Evolutionary conservation across 192 early-diverging fungal species (phyloP).

Genomic region (Lunasporangiospora selenospora): DNA sequence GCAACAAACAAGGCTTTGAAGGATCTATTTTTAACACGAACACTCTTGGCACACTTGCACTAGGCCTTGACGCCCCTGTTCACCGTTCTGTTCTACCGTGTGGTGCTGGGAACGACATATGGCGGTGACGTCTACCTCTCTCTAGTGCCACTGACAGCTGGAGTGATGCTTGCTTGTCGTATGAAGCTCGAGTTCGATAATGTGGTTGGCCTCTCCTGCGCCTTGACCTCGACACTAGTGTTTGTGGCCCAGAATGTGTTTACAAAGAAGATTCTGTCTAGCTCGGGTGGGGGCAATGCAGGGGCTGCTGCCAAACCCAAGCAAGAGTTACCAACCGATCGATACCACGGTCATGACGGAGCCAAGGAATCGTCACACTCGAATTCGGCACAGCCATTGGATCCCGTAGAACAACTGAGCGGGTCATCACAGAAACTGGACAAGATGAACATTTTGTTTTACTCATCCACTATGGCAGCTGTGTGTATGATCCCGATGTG

Average conservation of each 20-base stretch:
- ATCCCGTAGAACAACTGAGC: conserved; percentile 13
- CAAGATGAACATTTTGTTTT: conserved; percentile 88
- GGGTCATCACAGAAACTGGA: conserved; percentile 67
- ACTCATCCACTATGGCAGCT: conserved; percentile 75
- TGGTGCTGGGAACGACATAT: conserved; percentile 74
- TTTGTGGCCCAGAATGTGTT: conserved; percentile 92
- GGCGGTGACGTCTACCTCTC: conserved; percentile 74
- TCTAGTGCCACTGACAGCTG: conserved; percentile 79
- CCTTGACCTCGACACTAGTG: conserved; percentile 77
- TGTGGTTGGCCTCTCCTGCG: conserved; percentile 76
- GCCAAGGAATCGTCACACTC: too few species aligned
- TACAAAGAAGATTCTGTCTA: conserved; percentile 80
- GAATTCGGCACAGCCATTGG: background rate
- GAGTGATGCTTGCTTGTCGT: conserved; percentile 89
- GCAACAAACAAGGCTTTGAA: too few species aligned
- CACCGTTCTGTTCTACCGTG: conserved; percentile 78
- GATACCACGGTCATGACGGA: too few species aligned
- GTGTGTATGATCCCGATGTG: conserved; percentile 84
- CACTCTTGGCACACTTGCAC: too few species aligned
- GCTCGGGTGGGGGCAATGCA: too few species aligned
- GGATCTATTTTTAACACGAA: too few species aligned
- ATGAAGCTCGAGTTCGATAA: conserved; percentile 71
- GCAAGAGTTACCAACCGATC: too few species aligned
- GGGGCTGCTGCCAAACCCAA: too few species aligned
- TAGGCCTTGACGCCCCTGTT: conserved; percentile 87